Evolutionary conservation across 1,139 yeast species (phyloP).

Genomic region (Candida gigantensis): DNA sequence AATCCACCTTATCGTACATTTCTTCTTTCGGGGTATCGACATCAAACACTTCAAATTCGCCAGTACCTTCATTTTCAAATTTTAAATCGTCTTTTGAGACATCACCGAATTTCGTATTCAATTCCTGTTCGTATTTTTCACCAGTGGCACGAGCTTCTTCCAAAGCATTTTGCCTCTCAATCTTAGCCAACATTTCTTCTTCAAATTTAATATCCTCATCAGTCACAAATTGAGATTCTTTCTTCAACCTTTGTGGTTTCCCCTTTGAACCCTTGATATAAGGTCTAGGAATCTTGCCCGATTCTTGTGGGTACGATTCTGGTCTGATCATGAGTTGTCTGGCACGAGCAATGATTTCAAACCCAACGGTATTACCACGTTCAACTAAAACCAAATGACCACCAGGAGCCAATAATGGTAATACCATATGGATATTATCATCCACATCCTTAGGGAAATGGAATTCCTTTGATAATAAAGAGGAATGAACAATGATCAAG

Average conservation of each 20-base stretch:
- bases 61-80: slow-evolving; percentile 48
- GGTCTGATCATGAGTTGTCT: slow-evolving; percentile 88
- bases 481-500: slow-evolving; percentile 82
- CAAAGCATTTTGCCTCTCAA: slow-evolving; percentile 22
- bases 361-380: slow-evolving; percentile 88
- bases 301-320: slow-evolving; percentile 56
- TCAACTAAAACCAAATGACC: slow-evolving; percentile 82
- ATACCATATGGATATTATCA: slow-evolving; percentile 58
- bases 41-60: slow-evolving; percentile 38
- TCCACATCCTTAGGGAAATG: slow-evolving; percentile 76
- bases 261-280: slow-evolving; percentile 55
- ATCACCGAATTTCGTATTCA: slow-evolving; percentile 38
- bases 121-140: slow-evolving; percentile 14
- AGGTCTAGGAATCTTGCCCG: slow-evolving; percentile 71
- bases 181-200: slow-evolving; percentile 28
- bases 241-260: slow-evolving; percentile 37
- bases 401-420: slow-evolving; percentile 65
- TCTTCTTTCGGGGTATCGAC: slow-evolving; percentile 14
- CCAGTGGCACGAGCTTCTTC: slow-evolving; percentile 14
- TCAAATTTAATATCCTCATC: slow-evolving; percentile 37
- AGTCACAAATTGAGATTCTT: slow-evolving; percentile 38
- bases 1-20: slow-evolving; percentile 35
- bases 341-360: slow-evolving; percentile 86
- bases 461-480: slow-evolving; percentile 60
- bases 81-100: slow-evolving; percentile 46